phyloP scores from a whole-genome alignment of 495 filamentous ascomycete genomes.

The Penicillium samsonianum region DNA sequence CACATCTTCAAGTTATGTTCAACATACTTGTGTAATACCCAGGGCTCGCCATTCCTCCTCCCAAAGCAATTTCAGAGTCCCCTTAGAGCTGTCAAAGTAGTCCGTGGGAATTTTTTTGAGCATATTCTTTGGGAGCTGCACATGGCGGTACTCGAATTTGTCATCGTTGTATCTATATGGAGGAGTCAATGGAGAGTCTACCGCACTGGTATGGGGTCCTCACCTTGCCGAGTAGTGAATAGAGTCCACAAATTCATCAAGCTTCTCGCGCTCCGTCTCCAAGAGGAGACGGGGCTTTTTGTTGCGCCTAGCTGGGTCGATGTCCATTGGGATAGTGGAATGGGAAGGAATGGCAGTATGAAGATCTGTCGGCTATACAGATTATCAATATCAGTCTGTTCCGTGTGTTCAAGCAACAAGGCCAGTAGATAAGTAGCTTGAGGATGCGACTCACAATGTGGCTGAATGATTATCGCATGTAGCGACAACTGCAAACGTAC shows the following conservation, averaged over 20 bases:
- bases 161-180: conserved; percentile 75
- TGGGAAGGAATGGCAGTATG: neutral
- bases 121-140: conserved; percentile 96
- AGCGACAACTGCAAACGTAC: neutral
- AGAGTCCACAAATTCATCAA: conserved; percentile 87
- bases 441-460: conserved; percentile 6
- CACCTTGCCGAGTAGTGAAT: conserved; percentile 97
- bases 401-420: neutral
- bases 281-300: conserved; percentile 75
- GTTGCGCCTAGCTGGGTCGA: conserved; percentile 81
- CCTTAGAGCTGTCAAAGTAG: conserved; percentile 87
- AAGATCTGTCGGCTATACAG: neutral
- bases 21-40: conserved; percentile 87
- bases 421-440: neutral
- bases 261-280: conserved; percentile 74
- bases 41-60: conserved; percentile 97
- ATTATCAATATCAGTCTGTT: neutral
- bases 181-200: conserved; percentile 1
- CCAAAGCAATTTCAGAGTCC: conserved; percentile 94
- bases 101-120: conserved; percentile 94
- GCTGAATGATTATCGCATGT: conserved; percentile 3
- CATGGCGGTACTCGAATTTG: conserved; percentile 91
- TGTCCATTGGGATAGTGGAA: conserved; percentile 53
- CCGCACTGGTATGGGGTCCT: conserved; percentile 17
- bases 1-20: neutral